Evolutionary conservation across 2,329 filamentous ascomycete species (phyloP), one percentile per base, ranked within the genome.

Genomic region (Stemphylium lycopersici): DNA sequence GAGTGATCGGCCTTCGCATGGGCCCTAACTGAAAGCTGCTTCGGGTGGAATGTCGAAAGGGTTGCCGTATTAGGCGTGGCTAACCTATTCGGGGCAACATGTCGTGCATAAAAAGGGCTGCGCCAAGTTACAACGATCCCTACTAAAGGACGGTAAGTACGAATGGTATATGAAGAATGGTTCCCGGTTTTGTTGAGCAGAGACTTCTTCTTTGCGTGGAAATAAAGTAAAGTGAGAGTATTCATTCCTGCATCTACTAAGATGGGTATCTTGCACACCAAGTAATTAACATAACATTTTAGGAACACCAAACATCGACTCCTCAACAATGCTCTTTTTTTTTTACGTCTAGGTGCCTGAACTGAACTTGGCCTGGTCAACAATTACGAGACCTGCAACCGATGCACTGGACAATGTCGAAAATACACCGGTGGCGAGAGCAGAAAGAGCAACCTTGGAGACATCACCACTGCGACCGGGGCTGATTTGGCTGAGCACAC

Each of bases 401-500:
- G 64, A 85, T 13, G 91, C 92, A 65, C 87, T 90, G 2, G 87
- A 92, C 65, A 96, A 78, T 0, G 91, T 96, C 24, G 89, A 85
- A 55, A 96, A 78, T 31, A 95, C 85, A 69, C 92, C 91, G 0
- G 90, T 88, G 47, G 92, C 73, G 59, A 96, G 82, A 5, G 91
- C 90, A 29, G 88, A 92, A 16, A 96, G 52, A 3, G 91, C 91
- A 24, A 96, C 83, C 41, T 82, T 82, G 3, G 90, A 87, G 10
- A 96, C 88, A 65, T 95, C 90, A 53, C 88, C 90, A 33, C 85
- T 83, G 39, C 91, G 85, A 3, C 81, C 81, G 0, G 91, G 91
- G 0, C 90, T 88, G 56, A 96, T 85, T 77, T 96, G 91, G 3
- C 88, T 85, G 47, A 96, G 82, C 54, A 96, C 90, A 79, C 91